Conservation (phyloP, 768 basidiomycete species). For the Phylloporus sp. region DNA sequence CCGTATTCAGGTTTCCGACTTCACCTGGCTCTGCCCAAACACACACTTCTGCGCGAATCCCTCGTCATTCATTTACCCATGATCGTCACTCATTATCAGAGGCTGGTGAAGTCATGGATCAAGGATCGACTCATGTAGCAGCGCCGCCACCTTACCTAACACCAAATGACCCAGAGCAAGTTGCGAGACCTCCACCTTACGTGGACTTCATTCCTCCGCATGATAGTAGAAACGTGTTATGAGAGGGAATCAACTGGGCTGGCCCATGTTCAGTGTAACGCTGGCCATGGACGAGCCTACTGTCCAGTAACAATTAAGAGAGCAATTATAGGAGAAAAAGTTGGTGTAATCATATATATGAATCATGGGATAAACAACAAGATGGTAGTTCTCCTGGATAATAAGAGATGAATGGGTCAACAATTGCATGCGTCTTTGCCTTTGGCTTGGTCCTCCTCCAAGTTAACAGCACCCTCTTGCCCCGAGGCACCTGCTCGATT, state of each 20-base stretch:
- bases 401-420: constrained; percentile 37
- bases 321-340: constrained; percentile 27
- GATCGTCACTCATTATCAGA: constrained; percentile 32
- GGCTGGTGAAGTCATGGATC: constrained; percentile 31
- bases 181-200: constrained; percentile 59
- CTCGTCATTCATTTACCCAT: constrained; percentile 28
- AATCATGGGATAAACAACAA: constrained; percentile 18
- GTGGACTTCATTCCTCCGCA: constrained; percentile 42
- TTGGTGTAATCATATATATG: constrained; percentile 20
- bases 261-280: neutral
- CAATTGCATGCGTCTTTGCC: constrained; percentile 80
- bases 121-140: constrained; percentile 43
- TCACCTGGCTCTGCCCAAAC: constrained; percentile 17
- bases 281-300: neutral
- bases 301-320: constrained; percentile 22
- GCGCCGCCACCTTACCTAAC: constrained; percentile 81
- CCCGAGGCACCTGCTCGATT: constrained; percentile 48
- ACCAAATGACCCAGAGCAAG: constrained; percentile 47
- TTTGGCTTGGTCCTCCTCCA: constrained; percentile 64
- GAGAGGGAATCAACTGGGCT: neutral
- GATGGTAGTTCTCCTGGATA: constrained; percentile 14
- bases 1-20: constrained; percentile 52
- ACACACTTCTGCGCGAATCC: constrained; percentile 27
- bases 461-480: constrained; percentile 58
- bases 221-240: constrained; percentile 2